Evolutionary conservation across 495 filamentous ascomycete species (phyloP), one percentile per base, ranked within the genome.

Genomic region (Clohesyomyces aquaticus): DNA sequence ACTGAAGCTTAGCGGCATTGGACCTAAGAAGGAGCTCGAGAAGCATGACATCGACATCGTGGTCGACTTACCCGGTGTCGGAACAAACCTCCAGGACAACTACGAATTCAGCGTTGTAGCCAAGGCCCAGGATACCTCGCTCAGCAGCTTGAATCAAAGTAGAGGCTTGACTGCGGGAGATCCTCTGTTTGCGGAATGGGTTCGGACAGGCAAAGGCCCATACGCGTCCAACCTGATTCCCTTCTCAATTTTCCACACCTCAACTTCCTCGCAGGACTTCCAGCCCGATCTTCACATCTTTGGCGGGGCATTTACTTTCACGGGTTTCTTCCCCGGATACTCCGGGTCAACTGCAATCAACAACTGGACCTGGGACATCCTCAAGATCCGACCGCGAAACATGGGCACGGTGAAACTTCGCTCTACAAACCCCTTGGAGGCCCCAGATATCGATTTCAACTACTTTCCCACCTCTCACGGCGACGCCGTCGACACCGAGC

Each of bases 1-100:
- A 1, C 81, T 90, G 22, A 83, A 87, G 67, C 79, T 86, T 2
- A 83, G 78, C 0, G 87, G 88, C 10, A 75, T 90, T 48, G 87
- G 87, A 0, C 79, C 83, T 0, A 55, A 58, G 3, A 64, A 63
- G 0, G 77, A 85, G 27, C 77, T 90, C 0, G 16, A 70, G 3
- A 64, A 62, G 9, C 76, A 80, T 54, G 66, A 70, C 22, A 85
- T 88, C 56, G 68, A 76, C 4, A 74, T 85, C 0, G 54, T 86
- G 0, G 62, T 72, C 26, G 79, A 87, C 62, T 74, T 83, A 0
- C 84, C 84, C 0, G 83, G 81, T 16, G 86, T 89, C 0, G 87
- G 87, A 42, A 76, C 76, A 16, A 88, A 88, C 71, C 73, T 89
- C 1, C 83, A 87, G 55, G 85, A 88, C 65, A 83, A 83, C 70